phyloP scores from a whole-genome alignment of 148 eudicot species.

The Rheum nobile region DNA sequence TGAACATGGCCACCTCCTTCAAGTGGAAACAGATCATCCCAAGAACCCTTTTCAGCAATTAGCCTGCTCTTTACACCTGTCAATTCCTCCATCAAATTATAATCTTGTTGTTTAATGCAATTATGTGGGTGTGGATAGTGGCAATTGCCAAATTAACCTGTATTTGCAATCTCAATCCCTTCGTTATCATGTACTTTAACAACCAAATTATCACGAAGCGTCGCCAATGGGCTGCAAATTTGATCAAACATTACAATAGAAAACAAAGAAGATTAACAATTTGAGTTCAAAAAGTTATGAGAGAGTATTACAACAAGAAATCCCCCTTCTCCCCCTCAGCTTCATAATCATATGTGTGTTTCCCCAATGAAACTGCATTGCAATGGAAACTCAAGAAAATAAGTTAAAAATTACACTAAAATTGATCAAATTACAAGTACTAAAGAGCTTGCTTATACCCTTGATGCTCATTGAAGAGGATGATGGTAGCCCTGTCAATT shows the following conservation, averaged over 20 bases:
- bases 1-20: conserved; percentile 69
- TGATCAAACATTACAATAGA: not conserved
- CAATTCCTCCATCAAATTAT: not conserved
- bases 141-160: conserved; percentile 29
- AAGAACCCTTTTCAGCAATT: conserved; percentile 63
- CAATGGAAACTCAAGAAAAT: conserved; percentile 3
- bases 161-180: conserved; percentile 59
- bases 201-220: conserved; percentile 53
- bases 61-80: conserved; percentile 49
- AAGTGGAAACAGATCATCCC: conserved; percentile 68
- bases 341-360: conserved; percentile 42
- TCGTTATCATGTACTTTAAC: conserved; percentile 47
- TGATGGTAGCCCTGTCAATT: conserved; percentile 45
- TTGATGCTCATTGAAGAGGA: conserved; percentile 51
- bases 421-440: not conserved
- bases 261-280: not conserved
- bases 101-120: not conserved
- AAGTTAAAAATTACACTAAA: not conserved
- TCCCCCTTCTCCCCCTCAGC: conserved; percentile 49
- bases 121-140: not conserved
- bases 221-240: conserved; percentile 48
- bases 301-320: conserved; percentile 55
- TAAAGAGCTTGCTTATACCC: conserved; percentile 23
- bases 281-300: not conserved
- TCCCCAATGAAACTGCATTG: conserved; percentile 82